phyloP scores from a whole-genome alignment of 2,329 filamentous ascomycete species.

The Colletotrichum tropicicola region DNA sequence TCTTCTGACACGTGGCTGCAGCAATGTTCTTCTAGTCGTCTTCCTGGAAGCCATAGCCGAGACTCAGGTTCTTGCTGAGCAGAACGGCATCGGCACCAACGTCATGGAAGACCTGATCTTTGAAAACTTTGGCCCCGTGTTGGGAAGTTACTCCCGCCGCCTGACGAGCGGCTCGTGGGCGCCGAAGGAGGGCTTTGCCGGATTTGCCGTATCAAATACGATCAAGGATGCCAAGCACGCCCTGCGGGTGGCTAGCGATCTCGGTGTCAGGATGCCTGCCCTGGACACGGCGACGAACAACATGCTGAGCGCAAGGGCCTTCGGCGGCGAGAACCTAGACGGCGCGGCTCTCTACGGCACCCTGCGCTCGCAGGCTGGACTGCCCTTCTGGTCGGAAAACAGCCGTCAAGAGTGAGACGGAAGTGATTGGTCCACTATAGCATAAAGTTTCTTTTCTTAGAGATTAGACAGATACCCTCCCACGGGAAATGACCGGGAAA shows the following conservation, averaged over 20 bases:
- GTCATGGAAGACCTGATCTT: slow-evolving; percentile 53
- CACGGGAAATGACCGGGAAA: too few species aligned
- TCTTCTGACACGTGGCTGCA: slow-evolving; percentile 23
- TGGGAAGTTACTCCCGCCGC: slow-evolving; percentile 45
- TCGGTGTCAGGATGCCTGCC: slow-evolving; percentile 49
- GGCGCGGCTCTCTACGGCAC: slow-evolving; percentile 60
- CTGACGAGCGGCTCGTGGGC: slow-evolving; percentile 50
- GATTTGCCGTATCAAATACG: slow-evolving; percentile 57
- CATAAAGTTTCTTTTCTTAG: too few species aligned
- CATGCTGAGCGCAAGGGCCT: slow-evolving; percentile 13
- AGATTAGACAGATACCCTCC: too few species aligned
- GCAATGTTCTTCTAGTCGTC: slow-evolving; percentile 57
- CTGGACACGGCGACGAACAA: slow-evolving; percentile 36
- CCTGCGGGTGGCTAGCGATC: slow-evolving; percentile 49
- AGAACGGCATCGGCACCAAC: slow-evolving; percentile 48
- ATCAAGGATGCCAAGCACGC: slow-evolving; percentile 63
- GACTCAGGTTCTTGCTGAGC: slow-evolving; percentile 59
- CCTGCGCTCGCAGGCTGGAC: slow-evolving; percentile 50
- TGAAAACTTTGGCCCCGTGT: slow-evolving; percentile 47
- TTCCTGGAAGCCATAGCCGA: slow-evolving; percentile 58
- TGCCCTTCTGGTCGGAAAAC: slow-evolving; percentile 52
- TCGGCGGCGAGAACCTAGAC: slow-evolving; percentile 42
- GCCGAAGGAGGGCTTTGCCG: slow-evolving; percentile 44
- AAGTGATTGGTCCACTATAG: not conserved
- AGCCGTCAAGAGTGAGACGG: not conserved